These are phyloP conservation scores for Epichloe baconii DNA, from an alignment of 2,329 filamentous ascomycete species.

Conservation along the genomic window DNA sequence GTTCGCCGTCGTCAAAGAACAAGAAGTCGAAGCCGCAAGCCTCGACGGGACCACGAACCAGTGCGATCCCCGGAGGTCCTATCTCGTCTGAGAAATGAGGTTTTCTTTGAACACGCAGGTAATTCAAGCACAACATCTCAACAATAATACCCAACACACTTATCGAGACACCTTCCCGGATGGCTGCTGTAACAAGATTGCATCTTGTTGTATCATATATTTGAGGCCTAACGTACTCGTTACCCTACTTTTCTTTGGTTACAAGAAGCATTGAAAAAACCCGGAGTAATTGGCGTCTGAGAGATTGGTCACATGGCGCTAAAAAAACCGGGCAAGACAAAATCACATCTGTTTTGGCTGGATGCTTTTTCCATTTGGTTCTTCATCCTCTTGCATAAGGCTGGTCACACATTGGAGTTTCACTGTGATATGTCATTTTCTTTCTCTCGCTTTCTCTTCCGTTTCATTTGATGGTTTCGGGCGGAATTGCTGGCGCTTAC, in stretches of 20 bases:
- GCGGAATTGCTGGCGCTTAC: neutral
- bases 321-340: neutral
- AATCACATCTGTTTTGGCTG: neutral
- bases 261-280: neutral
- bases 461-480: neutral
- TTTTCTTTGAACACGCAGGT: constrained; percentile 14
- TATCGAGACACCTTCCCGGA: neutral
- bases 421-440: neutral
- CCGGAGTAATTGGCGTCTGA: neutral
- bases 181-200: neutral
- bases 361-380: neutral
- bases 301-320: neutral
- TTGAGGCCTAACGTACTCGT: neutral
- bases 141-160: neutral
- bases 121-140: neutral
- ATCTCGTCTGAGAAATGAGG: constrained; percentile 23
- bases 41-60: constrained; percentile 18
- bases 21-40: constrained; percentile 25
- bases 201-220: constrained; percentile 1
- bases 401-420: neutral
- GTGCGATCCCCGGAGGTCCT: constrained; percentile 15
- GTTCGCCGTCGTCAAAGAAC: constrained; percentile 24
- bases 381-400: neutral
- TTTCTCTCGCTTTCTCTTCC: neutral
- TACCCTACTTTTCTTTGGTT: neutral